These are phyloP conservation scores for Trichosanthes truncata DNA, from an alignment of 306 rosid genomes.

Conservation along the genomic window DNA sequence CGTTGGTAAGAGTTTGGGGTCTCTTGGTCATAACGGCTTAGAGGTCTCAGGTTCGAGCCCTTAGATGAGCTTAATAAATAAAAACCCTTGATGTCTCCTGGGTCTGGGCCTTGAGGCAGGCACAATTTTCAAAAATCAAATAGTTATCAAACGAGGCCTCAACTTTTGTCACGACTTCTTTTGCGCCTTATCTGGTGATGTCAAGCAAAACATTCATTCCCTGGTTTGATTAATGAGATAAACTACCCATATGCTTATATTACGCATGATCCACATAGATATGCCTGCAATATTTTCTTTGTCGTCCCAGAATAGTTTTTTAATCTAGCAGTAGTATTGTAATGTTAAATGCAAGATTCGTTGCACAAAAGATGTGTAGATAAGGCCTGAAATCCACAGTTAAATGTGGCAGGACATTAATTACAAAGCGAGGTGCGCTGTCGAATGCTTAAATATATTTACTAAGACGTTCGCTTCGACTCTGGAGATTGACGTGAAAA, in stretches of 20 bases:
- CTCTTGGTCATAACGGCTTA: too few species aligned
- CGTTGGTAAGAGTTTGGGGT: too few species aligned
- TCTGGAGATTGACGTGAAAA: neutral
- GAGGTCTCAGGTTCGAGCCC: too few species aligned
- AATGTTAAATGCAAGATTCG: neutral
- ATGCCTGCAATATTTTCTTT: neutral
- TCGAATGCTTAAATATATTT: neutral
- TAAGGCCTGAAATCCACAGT: conserved; percentile 4
- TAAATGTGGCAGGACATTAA: neutral
- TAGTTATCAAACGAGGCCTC: too few species aligned
- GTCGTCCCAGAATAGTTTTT: neutral
- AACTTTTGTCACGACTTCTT: neutral
- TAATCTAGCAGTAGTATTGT: neutral
- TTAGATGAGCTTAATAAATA: too few species aligned
- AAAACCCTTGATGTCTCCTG: too few species aligned
- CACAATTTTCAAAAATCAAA: too few species aligned
- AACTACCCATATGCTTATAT: neutral
- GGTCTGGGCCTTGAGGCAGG: too few species aligned
- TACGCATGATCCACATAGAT: neutral
- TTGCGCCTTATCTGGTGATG: neutral
- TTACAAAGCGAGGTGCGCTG: neutral
- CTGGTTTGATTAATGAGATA: neutral
- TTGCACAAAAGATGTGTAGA: neutral
- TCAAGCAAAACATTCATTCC: neutral
- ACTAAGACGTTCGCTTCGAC: neutral